Conservation (phyloP, 202 grass and related monocot genomes). For the Brachypodium distachyon region DNA sequence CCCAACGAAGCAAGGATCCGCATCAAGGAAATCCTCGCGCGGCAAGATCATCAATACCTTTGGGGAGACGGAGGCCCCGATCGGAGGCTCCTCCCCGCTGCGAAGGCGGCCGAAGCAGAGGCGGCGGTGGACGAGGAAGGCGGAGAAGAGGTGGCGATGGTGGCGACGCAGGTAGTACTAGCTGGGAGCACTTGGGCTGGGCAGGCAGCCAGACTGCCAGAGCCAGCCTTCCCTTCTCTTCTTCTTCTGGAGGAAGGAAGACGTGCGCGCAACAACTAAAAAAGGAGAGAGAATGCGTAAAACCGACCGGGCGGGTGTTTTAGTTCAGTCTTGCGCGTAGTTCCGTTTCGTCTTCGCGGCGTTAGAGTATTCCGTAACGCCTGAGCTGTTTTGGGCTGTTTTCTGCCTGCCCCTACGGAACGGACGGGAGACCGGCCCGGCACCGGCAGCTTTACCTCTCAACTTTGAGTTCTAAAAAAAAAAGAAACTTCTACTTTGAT, state of each 20-base stretch:
- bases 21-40: neutral
- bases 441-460: neutral
- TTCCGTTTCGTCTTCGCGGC: conserved; percentile 4
- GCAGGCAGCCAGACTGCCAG: neutral
- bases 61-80: neutral
- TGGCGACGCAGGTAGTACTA: neutral
- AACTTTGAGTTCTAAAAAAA: too few relatives aligned
- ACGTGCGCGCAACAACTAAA: conserved; percentile 45
- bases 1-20: neutral
- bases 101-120: neutral
- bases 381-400: too few relatives aligned
- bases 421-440: neutral
- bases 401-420: neutral
- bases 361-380: neutral
- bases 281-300: neutral
- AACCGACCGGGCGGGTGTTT: neutral
- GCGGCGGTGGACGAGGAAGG: neutral
- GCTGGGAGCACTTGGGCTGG: too few relatives aligned
- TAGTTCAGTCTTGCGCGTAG: neutral
- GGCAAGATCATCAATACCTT: conserved; percentile 25
- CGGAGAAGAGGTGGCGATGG: neutral
- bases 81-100: neutral
- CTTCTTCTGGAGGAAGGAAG: neutral
- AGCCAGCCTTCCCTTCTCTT: too few relatives aligned
- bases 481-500: too few relatives aligned